These are phyloP conservation scores for Xylogone sp. DNA, from an alignment of 2,329 filamentous ascomycete genomes.

Conservation along the genomic window DNA sequence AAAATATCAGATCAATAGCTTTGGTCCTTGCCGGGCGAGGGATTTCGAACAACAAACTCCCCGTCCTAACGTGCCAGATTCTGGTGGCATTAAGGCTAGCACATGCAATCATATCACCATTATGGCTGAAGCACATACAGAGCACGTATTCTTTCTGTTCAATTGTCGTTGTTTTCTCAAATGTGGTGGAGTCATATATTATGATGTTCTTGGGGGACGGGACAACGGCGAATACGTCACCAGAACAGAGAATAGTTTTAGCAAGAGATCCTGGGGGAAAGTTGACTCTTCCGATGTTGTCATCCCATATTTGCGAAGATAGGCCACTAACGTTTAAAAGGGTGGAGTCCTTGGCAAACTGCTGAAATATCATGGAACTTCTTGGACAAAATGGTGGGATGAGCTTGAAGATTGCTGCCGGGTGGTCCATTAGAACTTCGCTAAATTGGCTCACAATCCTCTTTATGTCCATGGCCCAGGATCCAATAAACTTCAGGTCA, in stretches of 20 bases:
- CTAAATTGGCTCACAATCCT: slow-evolving; percentile 35
- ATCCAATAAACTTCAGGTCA: slow-evolving; percentile 22
- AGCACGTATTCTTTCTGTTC: slow-evolving; percentile 9
- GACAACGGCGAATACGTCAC: slow-evolving; percentile 5
- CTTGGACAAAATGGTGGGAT: slow-evolving; percentile 37
- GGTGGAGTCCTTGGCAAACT: slow-evolving; percentile 21
- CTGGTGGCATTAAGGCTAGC: slow-evolving; percentile 11
- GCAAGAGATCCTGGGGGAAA: neutral
- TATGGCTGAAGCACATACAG: slow-evolving; percentile 8
- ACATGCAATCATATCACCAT: neutral
- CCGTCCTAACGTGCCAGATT: slow-evolving; percentile 9
- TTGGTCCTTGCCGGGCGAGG: slow-evolving; percentile 2
- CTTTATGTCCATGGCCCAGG: slow-evolving; percentile 32
- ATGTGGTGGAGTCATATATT: slow-evolving; percentile 8
- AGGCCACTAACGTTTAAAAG: slow-evolving; percentile 4
- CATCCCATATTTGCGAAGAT: slow-evolving; percentile 8
- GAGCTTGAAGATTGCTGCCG: slow-evolving; percentile 32
- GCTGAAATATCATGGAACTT: slow-evolving; percentile 29
- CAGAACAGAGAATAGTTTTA: slow-evolving; percentile 2
- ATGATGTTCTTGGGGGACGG: slow-evolving; percentile 3
- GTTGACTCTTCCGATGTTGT: slow-evolving; percentile 7
- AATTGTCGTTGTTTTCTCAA: slow-evolving; percentile 3
- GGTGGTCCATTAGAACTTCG: slow-evolving; percentile 18
- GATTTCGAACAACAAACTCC: slow-evolving; percentile 1
- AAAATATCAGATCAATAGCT: slow-evolving; percentile 6